These are phyloP conservation scores for Colletotrichum sojae DNA, from an alignment of 2,329 filamentous ascomycete species.

Conservation along the genomic window DNA sequence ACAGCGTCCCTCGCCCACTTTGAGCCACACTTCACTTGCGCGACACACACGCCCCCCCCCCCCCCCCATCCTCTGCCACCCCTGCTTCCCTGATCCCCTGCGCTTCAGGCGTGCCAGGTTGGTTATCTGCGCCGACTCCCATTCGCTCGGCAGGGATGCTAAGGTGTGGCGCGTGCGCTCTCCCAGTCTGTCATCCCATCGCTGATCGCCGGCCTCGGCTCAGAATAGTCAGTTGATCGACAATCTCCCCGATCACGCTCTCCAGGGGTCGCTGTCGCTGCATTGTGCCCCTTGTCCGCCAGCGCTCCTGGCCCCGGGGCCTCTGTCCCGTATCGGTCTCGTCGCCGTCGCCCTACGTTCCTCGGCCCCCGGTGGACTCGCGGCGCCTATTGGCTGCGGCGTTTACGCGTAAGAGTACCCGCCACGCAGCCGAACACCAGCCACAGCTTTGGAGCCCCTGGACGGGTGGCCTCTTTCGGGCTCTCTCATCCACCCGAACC, in stretches of 20 bases:
- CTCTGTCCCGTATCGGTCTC: background rate
- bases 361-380: constrained; percentile 9
- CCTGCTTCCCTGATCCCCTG: background rate
- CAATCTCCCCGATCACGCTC: constrained; percentile 33
- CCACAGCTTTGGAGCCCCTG: constrained; percentile 19
- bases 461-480: constrained; percentile 5
- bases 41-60: constrained; percentile 20
- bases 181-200: constrained; percentile 38
- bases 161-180: constrained; percentile 35
- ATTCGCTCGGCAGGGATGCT: constrained; percentile 31
- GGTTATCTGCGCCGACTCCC: constrained; percentile 17
- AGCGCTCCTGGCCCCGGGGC: background rate
- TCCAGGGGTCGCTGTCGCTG: constrained; percentile 30
- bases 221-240: constrained; percentile 38
- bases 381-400: constrained; percentile 2
- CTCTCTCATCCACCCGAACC: constrained; percentile 13
- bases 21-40: constrained; percentile 27
- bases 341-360: constrained; percentile 6
- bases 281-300: constrained; percentile 25
- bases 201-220: constrained; percentile 40
- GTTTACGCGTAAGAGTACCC: background rate
- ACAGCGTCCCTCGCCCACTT: constrained; percentile 7
- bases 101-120: no score
- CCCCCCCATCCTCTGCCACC: constrained; percentile 5
- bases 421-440: constrained; percentile 14